phyloP scores from a whole-genome alignment of 352 stramenopile species.

The Albugo laibachii region DNA sequence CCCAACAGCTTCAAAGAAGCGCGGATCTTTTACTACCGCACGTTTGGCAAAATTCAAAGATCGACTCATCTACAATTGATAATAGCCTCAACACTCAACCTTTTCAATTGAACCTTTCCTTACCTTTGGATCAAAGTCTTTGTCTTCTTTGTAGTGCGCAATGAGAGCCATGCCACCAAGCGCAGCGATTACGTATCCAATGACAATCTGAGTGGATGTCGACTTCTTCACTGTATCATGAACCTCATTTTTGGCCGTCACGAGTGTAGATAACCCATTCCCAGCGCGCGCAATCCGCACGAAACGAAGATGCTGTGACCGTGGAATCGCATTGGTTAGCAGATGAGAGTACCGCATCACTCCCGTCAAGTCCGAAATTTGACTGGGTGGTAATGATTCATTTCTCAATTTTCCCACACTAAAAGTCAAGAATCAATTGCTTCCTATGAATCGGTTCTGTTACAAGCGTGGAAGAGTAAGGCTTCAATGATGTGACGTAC shows the following conservation, averaged over 20 bases:
- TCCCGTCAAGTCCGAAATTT: not conserved
- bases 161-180: conserved; percentile 32
- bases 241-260: conserved; percentile 26
- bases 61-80: conserved; percentile 18
- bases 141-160: conserved; percentile 33
- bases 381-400: not conserved
- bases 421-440: conserved; percentile 67
- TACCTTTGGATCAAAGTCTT: conserved; percentile 29
- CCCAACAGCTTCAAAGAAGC: conserved; percentile 44
- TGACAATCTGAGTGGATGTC: conserved; percentile 30
- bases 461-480: conserved; percentile 67
- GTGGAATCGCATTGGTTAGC: not conserved
- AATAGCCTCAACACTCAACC: not conserved
- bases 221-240: conserved; percentile 13
- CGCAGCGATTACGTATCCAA: conserved; percentile 28
- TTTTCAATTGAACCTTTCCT: not conserved
- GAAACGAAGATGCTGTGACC: not conserved
- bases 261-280: not conserved
- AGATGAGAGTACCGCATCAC: conserved; percentile 1
- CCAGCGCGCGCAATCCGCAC: not conserved
- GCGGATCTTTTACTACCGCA: conserved; percentile 46
- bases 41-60: conserved; percentile 64
- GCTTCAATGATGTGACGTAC: conserved; percentile 23
- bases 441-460: conserved; percentile 52
- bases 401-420: conserved; percentile 16